These are phyloP conservation scores for Schwanniomyces occidentalis DNA, from an alignment of 805 yeast genomes.

Conservation along the genomic window DNA sequence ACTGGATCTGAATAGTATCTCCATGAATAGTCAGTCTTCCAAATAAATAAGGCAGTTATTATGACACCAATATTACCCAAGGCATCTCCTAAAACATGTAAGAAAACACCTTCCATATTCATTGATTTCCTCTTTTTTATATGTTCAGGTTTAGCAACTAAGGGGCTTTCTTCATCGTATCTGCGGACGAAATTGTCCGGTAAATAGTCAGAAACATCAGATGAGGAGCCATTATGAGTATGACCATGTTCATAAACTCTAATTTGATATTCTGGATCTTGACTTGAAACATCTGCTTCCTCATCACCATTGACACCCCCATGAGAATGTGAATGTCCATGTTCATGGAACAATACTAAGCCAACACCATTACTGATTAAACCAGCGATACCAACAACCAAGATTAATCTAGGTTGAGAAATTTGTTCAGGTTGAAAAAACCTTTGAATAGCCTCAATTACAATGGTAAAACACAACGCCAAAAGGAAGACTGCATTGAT, in stretches of 20 bases:
- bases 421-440: conserved; percentile 78
- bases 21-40: conserved; percentile 93
- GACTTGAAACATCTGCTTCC: conserved; percentile 4
- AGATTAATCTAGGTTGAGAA: conserved; percentile 77
- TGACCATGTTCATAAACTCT: conserved; percentile 2
- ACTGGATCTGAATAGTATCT: conserved; percentile 82
- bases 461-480: conserved; percentile 89
- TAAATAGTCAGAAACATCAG: conserved; percentile 36
- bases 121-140: conserved; percentile 54
- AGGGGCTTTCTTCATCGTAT: conserved; percentile 37
- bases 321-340: conserved; percentile 50
- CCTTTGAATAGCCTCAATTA: conserved; percentile 91
- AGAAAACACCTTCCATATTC: conserved; percentile 95
- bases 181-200: conserved; percentile 50
- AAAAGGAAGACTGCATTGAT: conserved; percentile 90
- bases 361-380: conserved; percentile 82
- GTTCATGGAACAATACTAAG: conserved; percentile 82
- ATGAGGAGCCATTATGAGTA: conserved; percentile 15
- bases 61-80: conserved; percentile 94
- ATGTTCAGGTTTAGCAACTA: conserved; percentile 20
- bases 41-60: conserved; percentile 81
- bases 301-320: conserved; percentile 43
- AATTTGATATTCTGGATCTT: too few species aligned
- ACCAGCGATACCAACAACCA: conserved; percentile 83
- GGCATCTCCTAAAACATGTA: conserved; percentile 96